Percentiles rank a stretch among this genome's conserved stretches.
Evolutionary conservation across 2,329 filamentous ascomycete genomes (phyloP).

Genomic region (Clarireedia homoeocarpa): DNA sequence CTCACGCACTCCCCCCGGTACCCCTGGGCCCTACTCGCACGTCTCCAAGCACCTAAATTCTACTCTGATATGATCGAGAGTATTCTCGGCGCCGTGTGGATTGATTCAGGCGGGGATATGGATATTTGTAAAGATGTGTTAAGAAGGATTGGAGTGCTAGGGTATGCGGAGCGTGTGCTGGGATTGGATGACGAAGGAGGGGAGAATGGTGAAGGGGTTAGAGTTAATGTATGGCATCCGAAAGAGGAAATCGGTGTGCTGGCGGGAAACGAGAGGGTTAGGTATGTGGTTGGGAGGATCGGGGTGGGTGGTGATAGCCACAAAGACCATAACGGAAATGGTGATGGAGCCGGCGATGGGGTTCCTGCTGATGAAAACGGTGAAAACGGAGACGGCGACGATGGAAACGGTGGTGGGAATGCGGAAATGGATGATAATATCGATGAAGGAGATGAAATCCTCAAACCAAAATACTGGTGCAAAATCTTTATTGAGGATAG

Average conservation of each 20-base stretch:
- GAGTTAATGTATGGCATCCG: conserved; percentile 51
- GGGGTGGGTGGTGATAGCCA: neutral
- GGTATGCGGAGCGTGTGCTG: conserved; percentile 37
- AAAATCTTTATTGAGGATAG: conserved; percentile 41
- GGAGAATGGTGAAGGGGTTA: conserved; percentile 41
- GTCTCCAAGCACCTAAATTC: conserved; percentile 64
- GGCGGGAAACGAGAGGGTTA: conserved; percentile 43
- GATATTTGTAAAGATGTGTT: conserved; percentile 52
- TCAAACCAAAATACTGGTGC: conserved; percentile 33
- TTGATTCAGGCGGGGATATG: conserved; percentile 61
- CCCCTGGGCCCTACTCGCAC: conserved; percentile 68
- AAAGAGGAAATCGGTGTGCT: conserved; percentile 62
- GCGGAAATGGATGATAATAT: neutral
- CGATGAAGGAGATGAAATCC: neutral
- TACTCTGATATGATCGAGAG: conserved; percentile 79
- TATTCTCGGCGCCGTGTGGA: conserved; percentile 72
- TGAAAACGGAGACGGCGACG: neutral
- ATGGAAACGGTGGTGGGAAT: neutral
- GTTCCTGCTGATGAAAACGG: neutral
- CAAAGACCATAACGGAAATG: neutral
- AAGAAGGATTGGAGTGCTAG: conserved; percentile 55
- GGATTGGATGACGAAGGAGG: conserved; percentile 32
- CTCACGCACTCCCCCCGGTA: conserved; percentile 48
- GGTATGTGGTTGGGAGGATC: conserved; percentile 39
- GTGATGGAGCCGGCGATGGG: neutral